Evolutionary conservation across 768 basidiomycete genomes (phyloP).

Genomic region (Antrodiella citrinella): DNA sequence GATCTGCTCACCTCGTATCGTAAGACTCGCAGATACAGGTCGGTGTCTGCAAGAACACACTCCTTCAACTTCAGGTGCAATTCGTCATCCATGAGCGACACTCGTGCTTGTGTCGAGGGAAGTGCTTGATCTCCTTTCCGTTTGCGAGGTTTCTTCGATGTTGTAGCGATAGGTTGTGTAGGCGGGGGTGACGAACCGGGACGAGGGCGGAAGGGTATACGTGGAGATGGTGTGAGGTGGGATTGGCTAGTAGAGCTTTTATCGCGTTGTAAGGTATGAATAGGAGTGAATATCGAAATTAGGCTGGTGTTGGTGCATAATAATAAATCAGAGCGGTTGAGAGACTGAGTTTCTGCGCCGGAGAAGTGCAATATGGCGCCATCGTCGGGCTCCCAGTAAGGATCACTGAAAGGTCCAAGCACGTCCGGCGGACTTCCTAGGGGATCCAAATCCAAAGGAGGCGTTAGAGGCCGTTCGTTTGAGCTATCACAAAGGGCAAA

Average conservation of each 20-base stretch:
- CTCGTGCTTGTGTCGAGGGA: slow-evolving; percentile 2
- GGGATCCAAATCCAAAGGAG: not conserved
- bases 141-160: not conserved
- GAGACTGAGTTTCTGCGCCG: not conserved
- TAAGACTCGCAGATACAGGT: slow-evolving; percentile 47
- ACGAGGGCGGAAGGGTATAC: not conserved
- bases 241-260: not conserved
- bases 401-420: not conserved
- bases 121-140: slow-evolving; percentile 2
- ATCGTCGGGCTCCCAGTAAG: not conserved
- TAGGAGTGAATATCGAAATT: not conserved
- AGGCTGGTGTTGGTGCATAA: not conserved
- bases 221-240: not conserved
- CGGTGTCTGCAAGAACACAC: slow-evolving; percentile 35
- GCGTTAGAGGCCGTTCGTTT: not conserved
- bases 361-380: not conserved
- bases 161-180: not conserved
- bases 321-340: not conserved
- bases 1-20: slow-evolving; percentile 49
- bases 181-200: not conserved
- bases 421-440: not conserved
- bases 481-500: not conserved
- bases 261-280: not conserved
- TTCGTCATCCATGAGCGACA: slow-evolving; percentile 26
- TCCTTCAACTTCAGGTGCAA: slow-evolving; percentile 36